phyloP scores from a whole-genome alignment of 768 basidiomycete genomes.

The Rhodotorula taiwanensis region DNA sequence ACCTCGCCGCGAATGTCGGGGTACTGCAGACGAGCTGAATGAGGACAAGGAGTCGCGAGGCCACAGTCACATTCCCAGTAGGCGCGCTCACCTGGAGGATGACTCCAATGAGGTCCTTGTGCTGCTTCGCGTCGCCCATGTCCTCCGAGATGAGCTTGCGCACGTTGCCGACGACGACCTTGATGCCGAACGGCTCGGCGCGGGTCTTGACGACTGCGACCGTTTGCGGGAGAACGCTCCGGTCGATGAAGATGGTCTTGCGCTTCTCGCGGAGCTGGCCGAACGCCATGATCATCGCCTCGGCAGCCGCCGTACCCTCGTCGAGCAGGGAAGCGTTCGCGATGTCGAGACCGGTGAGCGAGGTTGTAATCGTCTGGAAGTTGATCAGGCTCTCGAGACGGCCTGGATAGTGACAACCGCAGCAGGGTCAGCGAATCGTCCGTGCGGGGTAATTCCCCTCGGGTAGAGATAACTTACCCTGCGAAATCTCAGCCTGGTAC shows the following conservation, averaged over 20 bases:
- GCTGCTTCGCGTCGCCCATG: conserved; percentile 42
- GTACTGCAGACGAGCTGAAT: conserved; percentile 56
- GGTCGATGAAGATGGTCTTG: conserved; percentile 76
- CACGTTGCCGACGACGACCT: conserved; percentile 55
- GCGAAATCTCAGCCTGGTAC: conserved; percentile 77
- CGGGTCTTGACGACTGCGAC: conserved; percentile 80
- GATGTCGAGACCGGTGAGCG: conserved; percentile 87
- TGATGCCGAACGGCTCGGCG: conserved; percentile 88
- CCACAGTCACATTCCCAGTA: not conserved
- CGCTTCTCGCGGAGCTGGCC: conserved; percentile 59
- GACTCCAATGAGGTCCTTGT: conserved; percentile 67
- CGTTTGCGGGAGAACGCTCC: conserved; percentile 77
- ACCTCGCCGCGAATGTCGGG: conserved; percentile 82
- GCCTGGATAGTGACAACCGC: conserved; percentile 50
- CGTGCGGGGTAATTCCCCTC: not conserved
- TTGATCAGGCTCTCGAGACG: conserved; percentile 94
- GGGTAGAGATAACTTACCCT: conserved; percentile 55
- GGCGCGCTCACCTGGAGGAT: conserved; percentile 50
- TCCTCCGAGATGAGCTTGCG: conserved; percentile 43
- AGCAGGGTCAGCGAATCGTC: too few relatives aligned
- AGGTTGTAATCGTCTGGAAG: conserved; percentile 93
- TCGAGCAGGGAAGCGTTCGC: conserved; percentile 93
- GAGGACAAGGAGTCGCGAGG: not conserved
- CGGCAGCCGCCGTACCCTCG: conserved; percentile 50
- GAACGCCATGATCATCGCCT: conserved; percentile 83